phyloP scores from a whole-genome alignment of 2,329 filamentous ascomycete species.

The Calycina herbarum region DNA sequence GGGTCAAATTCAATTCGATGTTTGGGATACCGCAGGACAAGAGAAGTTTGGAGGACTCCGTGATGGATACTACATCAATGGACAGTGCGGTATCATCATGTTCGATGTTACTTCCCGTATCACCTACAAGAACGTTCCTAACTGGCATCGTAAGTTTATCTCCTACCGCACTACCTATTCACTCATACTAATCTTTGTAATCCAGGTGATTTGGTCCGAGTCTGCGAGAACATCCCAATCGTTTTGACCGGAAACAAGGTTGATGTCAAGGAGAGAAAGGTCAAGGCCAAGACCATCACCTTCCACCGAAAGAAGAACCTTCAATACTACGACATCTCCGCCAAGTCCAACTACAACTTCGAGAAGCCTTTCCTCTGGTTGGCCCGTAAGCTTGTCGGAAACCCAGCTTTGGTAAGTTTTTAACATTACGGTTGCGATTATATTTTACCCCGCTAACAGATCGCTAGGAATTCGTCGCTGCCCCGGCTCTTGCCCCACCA shows the following conservation, averaged over 20 bases:
- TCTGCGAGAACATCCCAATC: slow-evolving; percentile 99
- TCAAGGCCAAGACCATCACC: slow-evolving; percentile 99
- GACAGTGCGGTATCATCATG: slow-evolving; percentile 99
- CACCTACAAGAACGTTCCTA: slow-evolving; percentile 99
- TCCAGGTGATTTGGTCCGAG: slow-evolving; percentile 92
- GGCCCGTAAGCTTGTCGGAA: slow-evolving; percentile 96
- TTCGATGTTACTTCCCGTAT: slow-evolving; percentile 99
- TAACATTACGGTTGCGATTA: slow-evolving; percentile 26
- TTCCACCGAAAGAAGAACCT: slow-evolving; percentile 99
- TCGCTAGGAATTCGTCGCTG: slow-evolving; percentile 88
- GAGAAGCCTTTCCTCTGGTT: slow-evolving; percentile 99
- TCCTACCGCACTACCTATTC: neutral
- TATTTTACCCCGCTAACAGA: slow-evolving; percentile 21
- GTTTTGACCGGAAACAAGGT: slow-evolving; percentile 99
- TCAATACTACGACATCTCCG: slow-evolving; percentile 99
- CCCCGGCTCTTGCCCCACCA: slow-evolving; percentile 89
- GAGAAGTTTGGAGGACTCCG: slow-evolving; percentile 99
- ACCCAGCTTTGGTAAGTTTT: slow-evolving; percentile 72
- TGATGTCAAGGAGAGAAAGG: slow-evolving; percentile 99
- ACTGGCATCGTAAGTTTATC: slow-evolving; percentile 91
- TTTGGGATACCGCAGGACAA: slow-evolving; percentile 98
- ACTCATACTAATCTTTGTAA: slow-evolving; percentile 20
- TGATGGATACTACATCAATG: slow-evolving; percentile 99
- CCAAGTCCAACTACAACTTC: slow-evolving; percentile 99
- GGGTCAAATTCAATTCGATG: slow-evolving; percentile 96